These are phyloP conservation scores for Lactarius sanguifluus DNA, from an alignment of 768 basidiomycete species.

Conservation along the genomic window DNA sequence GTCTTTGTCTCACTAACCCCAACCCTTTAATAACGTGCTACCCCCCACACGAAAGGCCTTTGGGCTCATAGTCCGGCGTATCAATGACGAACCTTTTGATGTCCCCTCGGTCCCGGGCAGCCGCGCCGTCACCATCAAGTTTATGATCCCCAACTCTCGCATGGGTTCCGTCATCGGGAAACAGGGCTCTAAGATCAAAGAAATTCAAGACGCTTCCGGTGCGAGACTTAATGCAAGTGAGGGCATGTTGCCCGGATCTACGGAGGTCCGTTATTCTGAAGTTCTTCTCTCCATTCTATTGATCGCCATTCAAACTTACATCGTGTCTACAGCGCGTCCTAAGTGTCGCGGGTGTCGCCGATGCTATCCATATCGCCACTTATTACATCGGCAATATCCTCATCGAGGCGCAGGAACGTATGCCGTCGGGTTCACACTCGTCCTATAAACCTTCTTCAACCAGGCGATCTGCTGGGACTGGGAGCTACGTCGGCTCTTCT, in stretches of 20 bases:
- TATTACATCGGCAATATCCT: conserved; percentile 99
- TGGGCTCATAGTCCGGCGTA: conserved; percentile 95
- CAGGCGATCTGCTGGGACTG: conserved; percentile 41
- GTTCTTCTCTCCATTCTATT: conserved; percentile 18
- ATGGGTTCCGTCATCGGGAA: conserved; percentile 99
- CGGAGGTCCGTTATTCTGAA: conserved; percentile 65
- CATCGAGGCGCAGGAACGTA: conserved; percentile 85
- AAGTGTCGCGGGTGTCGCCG: conserved; percentile 96
- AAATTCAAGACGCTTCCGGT: conserved; percentile 98
- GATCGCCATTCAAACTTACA: conserved; percentile 24
- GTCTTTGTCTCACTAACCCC: conserved; percentile 13
- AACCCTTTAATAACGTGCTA: conserved; percentile 2
- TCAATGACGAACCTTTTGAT: conserved; percentile 99
- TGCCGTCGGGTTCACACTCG: conserved; percentile 65
- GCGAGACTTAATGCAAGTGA: conserved; percentile 96
- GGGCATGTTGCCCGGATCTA: conserved; percentile 98
- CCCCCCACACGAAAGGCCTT: conserved; percentile 67
- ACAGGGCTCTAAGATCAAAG: conserved; percentile 97
- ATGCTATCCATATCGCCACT: conserved; percentile 98
- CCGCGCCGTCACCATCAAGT: conserved; percentile 98
- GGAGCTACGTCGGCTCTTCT: conserved; percentile 48
- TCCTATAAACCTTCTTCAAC: conserved; percentile 70
- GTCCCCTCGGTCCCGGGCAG: conserved; percentile 97
- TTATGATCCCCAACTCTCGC: conserved; percentile 98
- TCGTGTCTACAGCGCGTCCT: conserved; percentile 73